Base-by-base conservation (phyloP, 805 yeast genomes). In the Sungouiella thailandica region DNA sequence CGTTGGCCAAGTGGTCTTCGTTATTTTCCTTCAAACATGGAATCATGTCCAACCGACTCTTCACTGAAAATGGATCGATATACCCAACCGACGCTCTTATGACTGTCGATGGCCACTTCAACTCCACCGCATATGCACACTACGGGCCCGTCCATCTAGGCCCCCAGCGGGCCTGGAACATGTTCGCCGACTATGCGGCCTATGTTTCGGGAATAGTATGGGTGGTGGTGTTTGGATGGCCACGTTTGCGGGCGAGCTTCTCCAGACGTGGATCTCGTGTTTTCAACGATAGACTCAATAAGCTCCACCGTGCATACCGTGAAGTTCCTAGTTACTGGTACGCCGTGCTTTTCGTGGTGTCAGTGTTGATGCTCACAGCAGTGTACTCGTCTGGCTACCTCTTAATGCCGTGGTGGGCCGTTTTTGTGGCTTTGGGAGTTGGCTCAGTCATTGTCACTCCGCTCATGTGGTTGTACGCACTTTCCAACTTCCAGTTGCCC, bases 111-210 rank as follows among this genome's bases (percentile, higher is more conserved):
- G 55, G 66, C 24, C 43, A 42, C 9, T 62, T 72, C 39, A 71
- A 72, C 37, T 43, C 54, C 17, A 70, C 76, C 1, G 76, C 76
- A 0, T 72, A 68, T 46, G 63, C 55, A 17, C 18, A 41, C 2
- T 57, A 58, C 38, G 78, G 78, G 0, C 73, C 74, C 2, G 65
- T 69, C 4, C 55, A 65, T 36, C 47, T 70, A 29, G 76, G 77
- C 0, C 61, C 72, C 4, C 76, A 72, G 46, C 52, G 74, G 31
- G 63, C 69, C 1, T 67, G 75, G 69, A 68, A 68, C 44, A 69
- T 70, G 45, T 70, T 72, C 35, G 72, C 72, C 41, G 78, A 72
- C 42, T 72, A 69, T 40, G 77, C 76, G 1, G 74, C 76, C 0
- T 72, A 72, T 41, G 47, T 65, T 2, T 65, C 74, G 42, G 76